These are phyloP conservation scores for Clathrospora elynae DNA, from an alignment of 2,329 filamentous ascomycete species.

Conservation along the genomic window DNA sequence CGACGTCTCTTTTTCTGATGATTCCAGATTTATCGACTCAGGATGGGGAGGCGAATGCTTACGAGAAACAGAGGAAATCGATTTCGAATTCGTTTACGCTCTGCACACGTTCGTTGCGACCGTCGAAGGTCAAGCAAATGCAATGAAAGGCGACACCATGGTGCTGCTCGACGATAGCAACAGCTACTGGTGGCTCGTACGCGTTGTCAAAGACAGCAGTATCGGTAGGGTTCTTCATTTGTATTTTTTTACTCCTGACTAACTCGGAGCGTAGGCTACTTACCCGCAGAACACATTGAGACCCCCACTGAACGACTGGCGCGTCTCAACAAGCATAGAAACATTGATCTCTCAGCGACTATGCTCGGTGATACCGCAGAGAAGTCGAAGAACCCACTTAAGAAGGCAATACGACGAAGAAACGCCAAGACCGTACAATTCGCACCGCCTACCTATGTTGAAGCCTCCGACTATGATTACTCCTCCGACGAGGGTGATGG, in stretches of 20 bases:
- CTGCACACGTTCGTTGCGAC: conserved; percentile 97
- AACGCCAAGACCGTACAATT: conserved; percentile 89
- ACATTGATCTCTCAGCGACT: conserved; percentile 81
- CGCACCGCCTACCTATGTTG: conserved; percentile 80
- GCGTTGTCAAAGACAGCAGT: conserved; percentile 95
- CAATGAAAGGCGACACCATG: conserved; percentile 98
- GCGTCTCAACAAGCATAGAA: conserved; percentile 94
- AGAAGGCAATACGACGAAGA: conserved; percentile 78
- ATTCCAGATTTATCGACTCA: conserved; percentile 69
- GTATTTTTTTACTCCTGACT: conserved; percentile 1
- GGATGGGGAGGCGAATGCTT: conserved; percentile 82
- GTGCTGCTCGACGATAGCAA: conserved; percentile 97
- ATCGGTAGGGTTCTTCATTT: conserved; percentile 64
- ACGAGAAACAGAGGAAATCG: conserved; percentile 95
- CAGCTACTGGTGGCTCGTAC: conserved; percentile 99
- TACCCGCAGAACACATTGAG: conserved; percentile 97
- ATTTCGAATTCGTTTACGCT: conserved; percentile 99
- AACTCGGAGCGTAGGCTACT: conserved; percentile 70
- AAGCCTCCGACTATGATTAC: conserved; percentile 86
- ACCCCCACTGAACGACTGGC: conserved; percentile 94
- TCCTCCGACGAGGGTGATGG: conserved; percentile 75
- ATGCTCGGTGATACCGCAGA: conserved; percentile 76
- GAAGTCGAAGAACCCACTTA: conserved; percentile 81
- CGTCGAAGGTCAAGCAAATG: conserved; percentile 97
- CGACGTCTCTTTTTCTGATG: conserved; percentile 61